Base-by-base conservation (phyloP, 2,329 filamentous ascomycete genomes). In the Trichophyton schoenleinii region DNA sequence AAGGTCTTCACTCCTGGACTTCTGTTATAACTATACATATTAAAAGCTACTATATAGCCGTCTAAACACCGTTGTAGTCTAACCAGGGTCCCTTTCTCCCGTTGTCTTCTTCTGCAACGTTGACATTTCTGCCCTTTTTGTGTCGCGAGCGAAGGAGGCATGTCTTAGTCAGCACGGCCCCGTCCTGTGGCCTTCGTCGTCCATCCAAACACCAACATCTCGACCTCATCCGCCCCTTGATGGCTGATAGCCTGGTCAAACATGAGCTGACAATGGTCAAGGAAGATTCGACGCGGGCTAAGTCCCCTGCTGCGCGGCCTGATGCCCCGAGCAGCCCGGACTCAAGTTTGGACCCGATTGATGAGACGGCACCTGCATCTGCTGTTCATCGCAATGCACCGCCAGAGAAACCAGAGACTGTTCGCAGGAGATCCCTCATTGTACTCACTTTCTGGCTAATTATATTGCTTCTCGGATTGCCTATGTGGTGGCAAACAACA, bases 401-500 rank as follows among this genome's bases (percentile, higher is more conserved):
- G 42, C 86, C 89, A 34, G 91, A 97, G 77, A 87, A 84, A 65
- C 76, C 82, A 20, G 80, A 86, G 66, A 85, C 87, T 65, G 78
- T 87, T 59, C 83, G 82, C 70, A 83, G 87, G 62, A 86, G 94
- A 60, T 83, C 84, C 57, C 79, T 80, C 64, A 87, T 97, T 58
- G 85, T 99, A 64, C 73, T 88, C 64, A 92, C 92, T 7, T 97
- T 96, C 74, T 99, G 94, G 94, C 78, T 85, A 3, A 84, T 97
- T 42, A 89, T 95, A 5, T 72, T 95, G 5, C 81, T 87, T 34
- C 76, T 99, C 4, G 94, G 94, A 2, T 73, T 99, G 66, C 94
- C 94, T 62, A 87, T 95, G 82, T 99, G 94, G 94, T 95, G 90
- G 85, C 86, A 85, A 73, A 97, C 94, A 0, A 99, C 94, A 3